Percentiles rank a stretch among this genome's conserved stretches.
These are phyloP conservation scores for Pleurotus pulmonarius DNA, from an alignment of 768 basidiomycete species.

Conservation along the genomic window DNA sequence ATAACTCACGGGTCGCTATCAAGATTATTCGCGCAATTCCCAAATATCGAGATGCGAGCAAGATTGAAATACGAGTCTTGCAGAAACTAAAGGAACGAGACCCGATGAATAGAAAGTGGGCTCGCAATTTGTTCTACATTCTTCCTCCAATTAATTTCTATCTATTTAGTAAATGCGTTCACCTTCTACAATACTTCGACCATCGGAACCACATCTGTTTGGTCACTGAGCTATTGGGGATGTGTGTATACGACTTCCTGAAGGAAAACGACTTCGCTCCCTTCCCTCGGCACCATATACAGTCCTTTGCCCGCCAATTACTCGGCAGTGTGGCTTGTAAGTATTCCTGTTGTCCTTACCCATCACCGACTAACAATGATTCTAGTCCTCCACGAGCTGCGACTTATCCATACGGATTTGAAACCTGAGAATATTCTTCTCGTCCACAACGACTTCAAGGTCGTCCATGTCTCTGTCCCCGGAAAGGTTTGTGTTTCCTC, in stretches of 20 bases:
- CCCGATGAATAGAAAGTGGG: conserved; percentile 84
- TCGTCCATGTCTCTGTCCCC: conserved; percentile 53
- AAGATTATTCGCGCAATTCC: conserved; percentile 99
- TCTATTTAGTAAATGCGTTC: conserved; percentile 87
- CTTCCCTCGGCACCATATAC: conserved; percentile 95
- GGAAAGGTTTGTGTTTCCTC: conserved; percentile 51
- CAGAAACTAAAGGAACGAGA: conserved; percentile 88
- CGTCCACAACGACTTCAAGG: conserved; percentile 76
- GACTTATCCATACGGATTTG: conserved; percentile 94
- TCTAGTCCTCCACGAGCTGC: conserved; percentile 85
- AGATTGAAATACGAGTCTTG: conserved; percentile 95
- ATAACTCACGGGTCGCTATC: conserved; percentile 82
- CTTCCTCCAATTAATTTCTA: conserved; percentile 17
- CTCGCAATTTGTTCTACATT: background rate
- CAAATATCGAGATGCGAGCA: conserved; percentile 98
- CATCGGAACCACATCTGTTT: conserved; percentile 97
- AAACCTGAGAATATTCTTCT: conserved; percentile 99
- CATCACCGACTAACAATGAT: background rate
- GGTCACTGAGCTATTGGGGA: conserved; percentile 91
- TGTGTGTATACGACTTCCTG: conserved; percentile 98
- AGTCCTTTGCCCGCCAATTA: conserved; percentile 90
- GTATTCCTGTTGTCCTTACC: conserved; percentile 25
- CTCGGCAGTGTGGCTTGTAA: conserved; percentile 91
- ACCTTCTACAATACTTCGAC: conserved; percentile 92
- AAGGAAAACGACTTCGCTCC: conserved; percentile 97